Conservation (phyloP, 352 stramenopile species). For the Pythium coloratum region DNA sequence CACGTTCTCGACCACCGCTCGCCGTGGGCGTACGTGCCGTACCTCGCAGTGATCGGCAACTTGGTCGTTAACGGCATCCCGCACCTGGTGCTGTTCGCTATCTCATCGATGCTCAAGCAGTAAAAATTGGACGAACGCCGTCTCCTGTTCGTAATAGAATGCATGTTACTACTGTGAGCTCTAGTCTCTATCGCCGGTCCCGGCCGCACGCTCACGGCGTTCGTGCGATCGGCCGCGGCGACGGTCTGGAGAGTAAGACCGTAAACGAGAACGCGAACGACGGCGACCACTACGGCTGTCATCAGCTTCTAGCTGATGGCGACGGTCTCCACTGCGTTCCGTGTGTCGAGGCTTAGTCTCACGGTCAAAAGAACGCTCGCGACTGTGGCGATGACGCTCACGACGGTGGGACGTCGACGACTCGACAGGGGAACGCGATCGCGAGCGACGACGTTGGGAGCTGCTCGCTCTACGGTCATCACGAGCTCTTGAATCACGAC, state of each 20-base stretch:
- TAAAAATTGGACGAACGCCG: not conserved
- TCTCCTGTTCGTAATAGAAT: not conserved
- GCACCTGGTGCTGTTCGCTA: slow-evolving; percentile 63
- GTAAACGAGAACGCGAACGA: not conserved
- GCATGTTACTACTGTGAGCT: not conserved
- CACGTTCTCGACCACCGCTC: slow-evolving; percentile 75
- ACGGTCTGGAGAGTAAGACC: not conserved
- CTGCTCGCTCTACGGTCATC: not conserved
- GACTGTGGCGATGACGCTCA: slow-evolving; percentile 9
- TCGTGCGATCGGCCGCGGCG: slow-evolving; percentile 4
- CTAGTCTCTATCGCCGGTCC: not conserved
- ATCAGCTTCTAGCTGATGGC: not conserved
- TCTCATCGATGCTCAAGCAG: slow-evolving; percentile 49
- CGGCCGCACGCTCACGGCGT: not conserved
- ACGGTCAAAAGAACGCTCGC: not conserved
- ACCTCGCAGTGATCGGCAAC: slow-evolving; percentile 62
- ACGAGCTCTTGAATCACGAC: not conserved
- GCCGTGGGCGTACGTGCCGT: slow-evolving; percentile 70
- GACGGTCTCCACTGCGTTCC: not conserved
- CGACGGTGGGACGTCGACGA: slow-evolving; percentile 2
- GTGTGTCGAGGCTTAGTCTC: not conserved
- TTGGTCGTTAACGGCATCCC: slow-evolving; percentile 69
- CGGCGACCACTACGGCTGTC: not conserved
- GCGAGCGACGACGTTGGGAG: slow-evolving; percentile 3
- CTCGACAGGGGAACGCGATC: slow-evolving; percentile 3